These are phyloP conservation scores for Emericellopsis cladophorae DNA, from an alignment of 2,329 filamentous ascomycete species.

Conservation along the genomic window DNA sequence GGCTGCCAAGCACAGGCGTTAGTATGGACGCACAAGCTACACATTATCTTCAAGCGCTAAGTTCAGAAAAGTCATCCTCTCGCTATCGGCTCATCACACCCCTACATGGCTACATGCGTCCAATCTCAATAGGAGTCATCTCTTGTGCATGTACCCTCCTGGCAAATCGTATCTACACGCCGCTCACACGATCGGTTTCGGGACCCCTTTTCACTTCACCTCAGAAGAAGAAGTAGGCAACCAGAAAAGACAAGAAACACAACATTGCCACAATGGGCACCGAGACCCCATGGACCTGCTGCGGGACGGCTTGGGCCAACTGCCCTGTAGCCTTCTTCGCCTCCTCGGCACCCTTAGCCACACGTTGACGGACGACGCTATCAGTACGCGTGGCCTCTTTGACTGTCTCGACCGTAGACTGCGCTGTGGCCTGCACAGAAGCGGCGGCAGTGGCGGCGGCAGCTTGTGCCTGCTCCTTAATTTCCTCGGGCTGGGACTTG, in stretches of 20 bases:
- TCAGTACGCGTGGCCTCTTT: conserved; percentile 15
- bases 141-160: no score
- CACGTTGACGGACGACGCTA: conserved; percentile 14
- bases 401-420: conserved; percentile 19
- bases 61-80: no score
- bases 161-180: no score
- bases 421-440: conserved; percentile 7
- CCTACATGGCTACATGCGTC: no score
- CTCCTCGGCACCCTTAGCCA: not conserved
- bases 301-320: conserved; percentile 48
- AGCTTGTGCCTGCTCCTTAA: conserved; percentile 7
- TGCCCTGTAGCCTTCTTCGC: conserved; percentile 61
- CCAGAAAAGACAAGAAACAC: conserved; percentile 80
- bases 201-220: not conserved
- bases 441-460: conserved; percentile 14
- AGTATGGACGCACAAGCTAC: no score
- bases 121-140: no score
- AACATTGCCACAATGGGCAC: conserved; percentile 74
- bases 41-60: no score
- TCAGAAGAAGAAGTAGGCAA: conserved; percentile 96
- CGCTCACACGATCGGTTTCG: no score
- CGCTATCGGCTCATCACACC: no score
- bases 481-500: conserved; percentile 10
- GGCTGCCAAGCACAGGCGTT: no score
- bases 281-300: conserved; percentile 62